Base-by-base conservation (phyloP, 192 early-diverging fungal genomes). In the Phycomyces blakesleeanus region DNA sequence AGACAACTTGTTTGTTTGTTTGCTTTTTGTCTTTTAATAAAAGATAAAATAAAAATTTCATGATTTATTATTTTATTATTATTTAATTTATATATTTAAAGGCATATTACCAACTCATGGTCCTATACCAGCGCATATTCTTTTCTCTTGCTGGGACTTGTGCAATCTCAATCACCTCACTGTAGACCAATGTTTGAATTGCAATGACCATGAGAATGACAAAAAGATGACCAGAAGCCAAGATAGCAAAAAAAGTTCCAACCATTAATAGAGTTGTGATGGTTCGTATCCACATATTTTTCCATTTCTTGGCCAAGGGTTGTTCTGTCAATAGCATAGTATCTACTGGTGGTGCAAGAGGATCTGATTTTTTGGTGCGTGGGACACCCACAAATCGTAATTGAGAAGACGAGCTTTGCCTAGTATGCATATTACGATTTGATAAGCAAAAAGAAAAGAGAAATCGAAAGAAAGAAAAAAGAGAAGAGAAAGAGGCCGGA, bases 261-360 rank as follows among this genome's bases (percentile, higher is more conserved):
- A 98, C 92, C 96, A 98, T 98, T 34, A 94, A 79, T 39, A 95
- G 78, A 16, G 93, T 96, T 77, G 88, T 90, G 20, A 91, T 71
- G 21, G 90, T 88, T 55, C 96, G 87, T 55, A 89, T 85, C 72
- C 86, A 84, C 88, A 89, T 88, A 74, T 92, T 93, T 51, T 74
- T 74, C 92, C 92, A 93, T 62, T 87, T 86, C 57, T 77, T 72
- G 14, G 61, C 60, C 10, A 76, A 54, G 15, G 74, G 40, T 27
- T 85, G 63, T 25, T 76, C 75, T 25, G 70, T 77, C 21, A 87
- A 59, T 51, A 87, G 62, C 21, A 67, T 47, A 9, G 71, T 57
- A 7, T 34, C 29, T 34, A 34, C 29, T 34, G 29, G 3, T 34
- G 29, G 29, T 34, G 29, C 29, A 34, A 34, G 29, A 34, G 29